Conservation (phyloP, 345 rosid genomes). For the Brassica carinata region DNA sequence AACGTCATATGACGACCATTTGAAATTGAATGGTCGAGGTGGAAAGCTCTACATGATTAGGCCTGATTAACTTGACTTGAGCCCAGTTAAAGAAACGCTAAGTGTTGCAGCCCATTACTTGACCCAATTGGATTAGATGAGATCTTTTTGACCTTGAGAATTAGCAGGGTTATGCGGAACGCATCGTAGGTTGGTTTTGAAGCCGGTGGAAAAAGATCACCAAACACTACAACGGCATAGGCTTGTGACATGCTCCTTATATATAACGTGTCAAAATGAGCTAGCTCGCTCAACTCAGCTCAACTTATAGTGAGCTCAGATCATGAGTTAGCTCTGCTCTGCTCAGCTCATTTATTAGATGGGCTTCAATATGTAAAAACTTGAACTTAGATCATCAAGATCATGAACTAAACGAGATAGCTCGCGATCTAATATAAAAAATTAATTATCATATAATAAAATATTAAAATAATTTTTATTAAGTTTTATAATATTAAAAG, state of each 20-base stretch:
- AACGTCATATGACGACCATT: constrained; percentile 9
- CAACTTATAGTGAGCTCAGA: too few relatives aligned
- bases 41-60: background rate
- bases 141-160: background rate
- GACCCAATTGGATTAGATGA: background rate
- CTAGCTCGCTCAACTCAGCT: too few relatives aligned
- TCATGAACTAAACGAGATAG: too few relatives aligned
- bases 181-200: background rate
- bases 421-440: too few relatives aligned
- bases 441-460: too few relatives aligned
- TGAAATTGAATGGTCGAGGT: background rate
- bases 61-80: background rate
- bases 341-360: too few relatives aligned
- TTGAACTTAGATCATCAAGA: too few relatives aligned
- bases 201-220: background rate
- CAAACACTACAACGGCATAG: background rate
- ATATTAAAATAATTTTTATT: too few relatives aligned
- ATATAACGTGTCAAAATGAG: too few relatives aligned
- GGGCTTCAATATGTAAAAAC: too few relatives aligned
- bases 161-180: background rate
- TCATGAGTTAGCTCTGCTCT: too few relatives aligned
- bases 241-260: background rate
- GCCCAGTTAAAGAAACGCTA: background rate
- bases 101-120: background rate
- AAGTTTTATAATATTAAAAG: too few relatives aligned